These are phyloP conservation scores for Metschnikowia rubicola DNA, from an alignment of 805 yeast species.

Conservation along the genomic window DNA sequence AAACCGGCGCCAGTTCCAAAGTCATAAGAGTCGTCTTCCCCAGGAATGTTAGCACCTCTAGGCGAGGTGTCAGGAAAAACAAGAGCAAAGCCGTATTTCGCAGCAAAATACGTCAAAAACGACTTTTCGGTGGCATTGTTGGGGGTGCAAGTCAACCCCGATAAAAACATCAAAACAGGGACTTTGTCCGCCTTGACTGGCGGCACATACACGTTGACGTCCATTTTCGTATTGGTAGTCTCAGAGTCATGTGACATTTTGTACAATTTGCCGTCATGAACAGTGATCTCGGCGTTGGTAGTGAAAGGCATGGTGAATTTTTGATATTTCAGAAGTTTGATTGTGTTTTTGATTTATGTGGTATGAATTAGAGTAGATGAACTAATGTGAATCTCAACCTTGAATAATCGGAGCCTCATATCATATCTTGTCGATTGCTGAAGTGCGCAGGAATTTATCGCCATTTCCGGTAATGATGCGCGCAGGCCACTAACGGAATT, in stretches of 20 bases:
- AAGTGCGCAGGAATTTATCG: not conserved
- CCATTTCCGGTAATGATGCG: not conserved
- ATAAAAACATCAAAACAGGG: conserved; percentile 76
- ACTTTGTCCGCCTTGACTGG: conserved; percentile 35
- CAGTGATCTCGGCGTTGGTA: conserved; percentile 50
- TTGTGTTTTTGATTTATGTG: not conserved
- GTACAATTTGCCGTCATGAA: conserved; percentile 71
- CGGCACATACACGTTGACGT: conserved; percentile 81
- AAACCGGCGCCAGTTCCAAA: conserved; percentile 96
- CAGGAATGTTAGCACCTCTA: conserved; percentile 71
- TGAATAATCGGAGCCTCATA: not conserved
- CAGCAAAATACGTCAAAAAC: conserved; percentile 75
- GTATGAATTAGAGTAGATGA: not conserved
- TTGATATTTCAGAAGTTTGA: not conserved
- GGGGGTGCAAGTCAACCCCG: conserved; percentile 93
- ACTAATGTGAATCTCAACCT: not conserved
- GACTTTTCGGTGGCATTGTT: conserved; percentile 94
- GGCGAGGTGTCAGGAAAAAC: conserved; percentile 98
- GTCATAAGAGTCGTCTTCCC: conserved; percentile 84
- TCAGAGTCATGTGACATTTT: conserved; percentile 74
- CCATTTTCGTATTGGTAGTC: conserved; percentile 68
- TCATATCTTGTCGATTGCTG: not conserved
- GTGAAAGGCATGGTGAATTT: conserved; percentile 44
- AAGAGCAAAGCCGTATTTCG: conserved; percentile 77
- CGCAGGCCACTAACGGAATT: not conserved